Conservation (phyloP, 352 stramenopile species). For the Phytophthora vignae region DNA sequence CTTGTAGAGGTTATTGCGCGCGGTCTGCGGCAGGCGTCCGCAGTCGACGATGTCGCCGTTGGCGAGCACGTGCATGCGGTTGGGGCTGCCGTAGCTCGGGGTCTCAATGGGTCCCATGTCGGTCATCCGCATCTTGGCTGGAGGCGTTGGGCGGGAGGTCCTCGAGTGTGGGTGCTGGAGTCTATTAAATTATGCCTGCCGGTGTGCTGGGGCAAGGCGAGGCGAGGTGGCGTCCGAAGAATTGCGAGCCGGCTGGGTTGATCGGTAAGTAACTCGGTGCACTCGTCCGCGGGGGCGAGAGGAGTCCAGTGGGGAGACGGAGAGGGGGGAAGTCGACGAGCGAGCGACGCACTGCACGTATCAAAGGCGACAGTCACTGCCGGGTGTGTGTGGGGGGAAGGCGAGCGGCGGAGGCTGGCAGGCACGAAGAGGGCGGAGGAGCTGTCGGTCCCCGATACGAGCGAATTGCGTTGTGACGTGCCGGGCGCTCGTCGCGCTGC, state of each 20-base stretch:
- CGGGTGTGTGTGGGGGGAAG: neutral
- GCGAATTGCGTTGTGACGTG: conserved; percentile 50
- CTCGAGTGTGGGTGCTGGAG: conserved; percentile 14
- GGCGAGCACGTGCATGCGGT: conserved; percentile 80
- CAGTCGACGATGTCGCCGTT: conserved; percentile 91
- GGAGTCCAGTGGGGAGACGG: conserved; percentile 9
- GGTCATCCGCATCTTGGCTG: conserved; percentile 36
- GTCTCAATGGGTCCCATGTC: conserved; percentile 43
- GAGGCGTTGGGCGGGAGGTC: neutral
- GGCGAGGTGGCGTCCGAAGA: neutral
- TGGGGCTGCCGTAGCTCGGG: conserved; percentile 53
- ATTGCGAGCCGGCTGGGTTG: neutral
- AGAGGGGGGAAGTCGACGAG: neutral
- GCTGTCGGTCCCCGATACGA: conserved; percentile 32
- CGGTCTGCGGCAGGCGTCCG: conserved; percentile 72
- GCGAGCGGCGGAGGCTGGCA: neutral
- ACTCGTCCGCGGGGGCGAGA: conserved; percentile 27
- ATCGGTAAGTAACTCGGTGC: conserved; percentile 16
- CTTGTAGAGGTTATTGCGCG: conserved; percentile 92
- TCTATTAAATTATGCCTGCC: conserved; percentile 28
- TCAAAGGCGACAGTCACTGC: conserved; percentile 3
- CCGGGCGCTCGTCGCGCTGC: neutral
- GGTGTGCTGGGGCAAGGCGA: neutral
- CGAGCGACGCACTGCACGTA: conserved; percentile 20
- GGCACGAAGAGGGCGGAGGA: neutral